Base-by-base conservation (phyloP, 345 rosid species). In the Luvunga scandens region DNA sequence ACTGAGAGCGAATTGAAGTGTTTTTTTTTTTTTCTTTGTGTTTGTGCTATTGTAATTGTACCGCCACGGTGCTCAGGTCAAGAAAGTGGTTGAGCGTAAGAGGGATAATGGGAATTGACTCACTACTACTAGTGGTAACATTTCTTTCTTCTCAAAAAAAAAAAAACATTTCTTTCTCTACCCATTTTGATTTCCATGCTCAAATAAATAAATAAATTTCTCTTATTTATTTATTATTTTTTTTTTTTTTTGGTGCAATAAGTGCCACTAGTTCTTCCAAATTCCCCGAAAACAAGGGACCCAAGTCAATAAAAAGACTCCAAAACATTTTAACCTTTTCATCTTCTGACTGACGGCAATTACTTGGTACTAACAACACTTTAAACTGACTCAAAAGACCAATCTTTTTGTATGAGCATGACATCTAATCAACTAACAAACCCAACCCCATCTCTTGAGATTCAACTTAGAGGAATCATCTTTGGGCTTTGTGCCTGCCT, bases 91-190 rank as follows among this genome's bases (percentile, higher is more conserved):
- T 63, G 56, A 22, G 28, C 31, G 72, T 31, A 75, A 69, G 63
- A 75, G 79, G 76, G 79, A 68, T 75, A 72, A 19, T 56, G 75
- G 33, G 42, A 39, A 34, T 72, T 24, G 74, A 67, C 45, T 63
- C 42, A 33, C 65, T 27, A 71, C 25, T 59, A 48, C 53, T 27
- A n/a, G 2, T 67, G 34, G 4, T 36, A 67, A 6, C 8, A 50
- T 24, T 53, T 72, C 33, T 33, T 5, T 55, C 28, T 22, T n/a
- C n/a, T n/a, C n/a, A n/a, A n/a, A n/a, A n/a, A n/a, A n/a, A n/a
- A n/a, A n/a, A n/a, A n/a, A 67, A 6, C 8, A 50, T 24, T 53
- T 72, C 33, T 33, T 5, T 55, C 28, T 22, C 27, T 22, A 31
- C 75, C 64, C 64, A 33, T 38, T 45, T 42, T 50, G 31, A 48